Evolutionary conservation across 2,329 filamentous ascomycete species (phyloP).

Genomic region (Fusarium oxysporum): DNA sequence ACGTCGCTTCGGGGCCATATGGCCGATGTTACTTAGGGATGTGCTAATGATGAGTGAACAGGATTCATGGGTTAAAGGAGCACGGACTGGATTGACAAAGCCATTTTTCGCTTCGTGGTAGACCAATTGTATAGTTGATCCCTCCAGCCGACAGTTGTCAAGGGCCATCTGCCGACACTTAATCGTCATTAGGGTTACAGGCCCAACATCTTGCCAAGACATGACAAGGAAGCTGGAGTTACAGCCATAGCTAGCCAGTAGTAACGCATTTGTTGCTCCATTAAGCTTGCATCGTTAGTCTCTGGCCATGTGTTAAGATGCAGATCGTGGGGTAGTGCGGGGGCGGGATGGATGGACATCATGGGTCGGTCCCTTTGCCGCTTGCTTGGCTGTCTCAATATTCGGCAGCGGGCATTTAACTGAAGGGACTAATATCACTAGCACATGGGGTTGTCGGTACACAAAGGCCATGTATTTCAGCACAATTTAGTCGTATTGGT

Average conservation of each 20-base stretch:
- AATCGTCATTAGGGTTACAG: not conserved
- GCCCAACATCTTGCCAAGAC: no score
- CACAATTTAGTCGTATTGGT: not conserved
- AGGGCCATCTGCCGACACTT: not conserved
- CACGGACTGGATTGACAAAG: rapidly evolving
- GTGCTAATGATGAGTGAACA: rapidly evolving
- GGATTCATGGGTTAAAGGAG: not conserved
- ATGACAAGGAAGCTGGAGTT: no score
- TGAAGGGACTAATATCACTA: rapidly evolving
- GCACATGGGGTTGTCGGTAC: rapidly evolving
- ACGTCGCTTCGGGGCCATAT: rapidly evolving
- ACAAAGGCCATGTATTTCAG: rapidly evolving
- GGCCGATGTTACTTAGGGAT: rapidly evolving
- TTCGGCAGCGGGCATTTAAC: not conserved
- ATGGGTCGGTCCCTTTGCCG: not conserved
- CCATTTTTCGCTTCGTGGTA: rapidly evolving
- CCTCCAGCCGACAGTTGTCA: no score
- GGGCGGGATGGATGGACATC: not conserved
- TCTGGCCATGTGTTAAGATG: not conserved
- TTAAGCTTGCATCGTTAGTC: rapidly evolving
- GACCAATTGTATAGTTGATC: not conserved
- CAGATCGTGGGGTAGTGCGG: not conserved
- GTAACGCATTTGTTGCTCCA: rapidly evolving
- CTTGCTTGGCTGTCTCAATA: not conserved
- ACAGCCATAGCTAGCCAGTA: not conserved